phyloP scores from a whole-genome alignment of 176 grass and related monocot genomes.

The Tillandsia leiboldiana region DNA sequence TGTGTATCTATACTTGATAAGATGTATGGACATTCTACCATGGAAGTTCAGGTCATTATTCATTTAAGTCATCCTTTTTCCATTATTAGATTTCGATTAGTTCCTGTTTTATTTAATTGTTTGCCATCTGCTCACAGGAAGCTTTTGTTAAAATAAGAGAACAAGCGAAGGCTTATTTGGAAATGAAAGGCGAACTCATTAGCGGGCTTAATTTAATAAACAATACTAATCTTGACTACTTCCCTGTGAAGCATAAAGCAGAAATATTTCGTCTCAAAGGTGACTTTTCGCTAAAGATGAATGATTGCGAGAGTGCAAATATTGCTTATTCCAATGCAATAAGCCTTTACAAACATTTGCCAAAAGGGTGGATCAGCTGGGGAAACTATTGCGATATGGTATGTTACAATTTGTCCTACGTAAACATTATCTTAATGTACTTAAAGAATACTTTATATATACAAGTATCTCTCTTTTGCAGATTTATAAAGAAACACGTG shows the following conservation, averaged over 20 bases:
- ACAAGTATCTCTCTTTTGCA: slow-evolving; percentile 17
- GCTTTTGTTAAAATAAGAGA: slow-evolving; percentile 99
- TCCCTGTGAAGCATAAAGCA: slow-evolving; percentile 89
- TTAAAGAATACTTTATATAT: slow-evolving; percentile 8
- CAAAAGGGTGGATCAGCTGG: slow-evolving; percentile 99
- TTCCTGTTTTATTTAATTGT: slow-evolving; percentile 15
- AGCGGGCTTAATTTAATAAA: slow-evolving; percentile 91
- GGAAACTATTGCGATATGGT: slow-evolving; percentile 99
- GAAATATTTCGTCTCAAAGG: slow-evolving; percentile 97
- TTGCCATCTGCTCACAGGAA: slow-evolving; percentile 54
- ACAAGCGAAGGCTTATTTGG: slow-evolving; percentile 95
- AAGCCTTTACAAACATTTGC: slow-evolving; percentile 83
- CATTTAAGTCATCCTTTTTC: slow-evolving; percentile 13
- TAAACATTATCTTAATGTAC: slow-evolving; percentile 15
- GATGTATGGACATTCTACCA: slow-evolving; percentile 99
- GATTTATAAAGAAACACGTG: slow-evolving; percentile 88
- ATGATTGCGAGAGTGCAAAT: slow-evolving; percentile 71
- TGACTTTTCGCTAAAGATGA: slow-evolving; percentile 84
- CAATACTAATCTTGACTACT: slow-evolving; percentile 94
- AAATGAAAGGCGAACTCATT: slow-evolving; percentile 93
- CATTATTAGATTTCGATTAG: not conserved
- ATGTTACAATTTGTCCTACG: slow-evolving; percentile 14
- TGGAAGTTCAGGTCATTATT: slow-evolving; percentile 95
- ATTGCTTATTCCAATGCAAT: slow-evolving; percentile 80
- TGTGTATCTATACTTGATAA: slow-evolving; percentile 96